These are phyloP conservation scores for Nepenthes alata DNA, from an alignment of 179 eudicot genomes.

Conservation along the genomic window DNA sequence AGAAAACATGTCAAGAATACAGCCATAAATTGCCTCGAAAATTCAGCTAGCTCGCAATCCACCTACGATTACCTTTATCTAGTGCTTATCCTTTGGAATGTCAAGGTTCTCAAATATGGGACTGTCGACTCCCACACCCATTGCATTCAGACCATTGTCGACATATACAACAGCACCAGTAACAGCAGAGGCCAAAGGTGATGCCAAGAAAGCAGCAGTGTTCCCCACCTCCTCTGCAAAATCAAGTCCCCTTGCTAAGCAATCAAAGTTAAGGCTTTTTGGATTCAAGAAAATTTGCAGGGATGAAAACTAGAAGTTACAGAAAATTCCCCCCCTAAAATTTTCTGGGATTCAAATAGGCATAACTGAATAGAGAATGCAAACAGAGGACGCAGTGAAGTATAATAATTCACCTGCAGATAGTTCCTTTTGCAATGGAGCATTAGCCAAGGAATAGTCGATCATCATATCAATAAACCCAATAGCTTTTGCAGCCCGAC, in stretches of 20 bases:
- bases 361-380: too few relatives aligned
- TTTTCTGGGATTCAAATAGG: too few relatives aligned
- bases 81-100: conserved; percentile 48
- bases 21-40: too few relatives aligned
- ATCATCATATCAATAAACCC: conserved; percentile 96
- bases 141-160: conserved; percentile 82
- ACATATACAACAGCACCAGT: conserved; percentile 85
- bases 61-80: neutral
- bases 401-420: conserved; percentile 52
- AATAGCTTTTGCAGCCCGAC: conserved; percentile 96
- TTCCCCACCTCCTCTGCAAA: conserved; percentile 90
- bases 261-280: neutral
- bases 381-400: too few relatives aligned
- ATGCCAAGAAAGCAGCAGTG: conserved; percentile 87
- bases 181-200: conserved; percentile 91
- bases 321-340: too few relatives aligned
- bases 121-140: conserved; percentile 94
- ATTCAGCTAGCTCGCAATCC: too few relatives aligned
- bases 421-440: conserved; percentile 85
- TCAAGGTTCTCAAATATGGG: conserved; percentile 61
- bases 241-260: neutral
- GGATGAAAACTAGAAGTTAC: too few relatives aligned
- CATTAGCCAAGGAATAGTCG: conserved; percentile 71
- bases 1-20: too few relatives aligned
- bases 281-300: too few relatives aligned